Evolutionary conservation across 495 filamentous ascomycete genomes (phyloP).

Genomic region (Viridothelium virens): DNA sequence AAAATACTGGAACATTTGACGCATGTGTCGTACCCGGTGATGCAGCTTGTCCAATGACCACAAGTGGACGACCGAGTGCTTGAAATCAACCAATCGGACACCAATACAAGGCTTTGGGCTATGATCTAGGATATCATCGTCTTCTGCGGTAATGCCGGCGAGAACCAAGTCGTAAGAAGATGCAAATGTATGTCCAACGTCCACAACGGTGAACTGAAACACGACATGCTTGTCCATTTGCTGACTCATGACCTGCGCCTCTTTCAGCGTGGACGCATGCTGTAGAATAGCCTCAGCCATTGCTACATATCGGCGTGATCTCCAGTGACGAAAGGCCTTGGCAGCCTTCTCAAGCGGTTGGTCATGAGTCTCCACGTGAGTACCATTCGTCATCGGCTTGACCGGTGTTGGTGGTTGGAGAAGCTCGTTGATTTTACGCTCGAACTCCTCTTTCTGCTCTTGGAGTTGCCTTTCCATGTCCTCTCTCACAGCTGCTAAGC

Average conservation of each 20-base stretch:
- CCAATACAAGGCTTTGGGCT: conserved; percentile 84
- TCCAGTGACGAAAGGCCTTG: conserved; percentile 63
- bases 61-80: conserved; percentile 74
- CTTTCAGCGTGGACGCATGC: conserved; percentile 79
- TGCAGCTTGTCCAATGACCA: conserved; percentile 95
- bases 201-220: conserved; percentile 91
- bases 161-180: conserved; percentile 96
- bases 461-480: conserved; percentile 59
- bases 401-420: conserved; percentile 34
- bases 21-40: conserved; percentile 79
- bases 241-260: conserved; percentile 96
- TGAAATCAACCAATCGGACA: conserved; percentile 86
- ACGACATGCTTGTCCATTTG: conserved; percentile 89
- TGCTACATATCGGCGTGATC: conserved; percentile 73
- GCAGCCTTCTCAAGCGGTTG: conserved; percentile 39
- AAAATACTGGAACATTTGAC: conserved; percentile 92
- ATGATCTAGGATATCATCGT: conserved; percentile 60
- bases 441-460: conserved; percentile 55
- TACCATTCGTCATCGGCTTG: conserved; percentile 34
- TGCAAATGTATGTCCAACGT: conserved; percentile 75
- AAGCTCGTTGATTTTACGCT: conserved; percentile 57
- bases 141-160: conserved; percentile 84
- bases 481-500: conserved; percentile 64
- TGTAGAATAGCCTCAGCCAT: conserved; percentile 93
- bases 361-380: neutral